Conservation (phyloP, 129 eudicot genomes). For the Flaveria linearis region DNA sequence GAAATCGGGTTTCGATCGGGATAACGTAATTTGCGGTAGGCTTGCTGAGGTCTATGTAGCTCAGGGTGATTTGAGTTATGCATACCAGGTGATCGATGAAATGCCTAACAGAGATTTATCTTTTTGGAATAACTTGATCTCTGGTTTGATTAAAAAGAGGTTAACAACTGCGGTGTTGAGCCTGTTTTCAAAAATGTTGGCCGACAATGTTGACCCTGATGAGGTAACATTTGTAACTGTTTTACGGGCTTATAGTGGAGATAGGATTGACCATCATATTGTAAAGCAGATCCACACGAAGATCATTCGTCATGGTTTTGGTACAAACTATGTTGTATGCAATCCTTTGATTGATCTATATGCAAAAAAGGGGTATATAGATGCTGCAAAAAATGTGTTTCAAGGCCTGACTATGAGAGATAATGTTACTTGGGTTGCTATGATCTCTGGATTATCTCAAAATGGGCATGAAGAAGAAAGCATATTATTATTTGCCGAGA, state of each 20-base stretch:
- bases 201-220: constrained; percentile 45
- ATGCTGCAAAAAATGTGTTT: constrained; percentile 58
- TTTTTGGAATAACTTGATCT: constrained; percentile 63
- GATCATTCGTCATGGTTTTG: constrained; percentile 55
- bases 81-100: constrained; percentile 50
- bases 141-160: constrained; percentile 38
- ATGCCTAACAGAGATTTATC: constrained; percentile 48
- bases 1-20: constrained; percentile 54
- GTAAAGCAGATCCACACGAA: constrained; percentile 62
- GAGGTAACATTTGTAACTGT: constrained; percentile 51
- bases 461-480: constrained; percentile 61
- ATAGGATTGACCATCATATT: constrained; percentile 29
- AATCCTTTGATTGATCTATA: constrained; percentile 77
- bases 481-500: constrained; percentile 61
- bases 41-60: constrained; percentile 50
- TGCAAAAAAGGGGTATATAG: constrained; percentile 58
- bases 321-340: constrained; percentile 44
- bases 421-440: constrained; percentile 92
- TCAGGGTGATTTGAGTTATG: constrained; percentile 44
- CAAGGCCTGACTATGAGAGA: constrained; percentile 47
- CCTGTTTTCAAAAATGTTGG: constrained; percentile 46
- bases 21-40: constrained; percentile 39
- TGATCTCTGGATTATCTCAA: constrained; percentile 84
- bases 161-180: constrained; percentile 34
- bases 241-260: constrained; percentile 49